These are phyloP conservation scores for Cunninghamia lanceolata DNA, from an alignment of 75 land plant genomes.

Conservation along the genomic window DNA sequence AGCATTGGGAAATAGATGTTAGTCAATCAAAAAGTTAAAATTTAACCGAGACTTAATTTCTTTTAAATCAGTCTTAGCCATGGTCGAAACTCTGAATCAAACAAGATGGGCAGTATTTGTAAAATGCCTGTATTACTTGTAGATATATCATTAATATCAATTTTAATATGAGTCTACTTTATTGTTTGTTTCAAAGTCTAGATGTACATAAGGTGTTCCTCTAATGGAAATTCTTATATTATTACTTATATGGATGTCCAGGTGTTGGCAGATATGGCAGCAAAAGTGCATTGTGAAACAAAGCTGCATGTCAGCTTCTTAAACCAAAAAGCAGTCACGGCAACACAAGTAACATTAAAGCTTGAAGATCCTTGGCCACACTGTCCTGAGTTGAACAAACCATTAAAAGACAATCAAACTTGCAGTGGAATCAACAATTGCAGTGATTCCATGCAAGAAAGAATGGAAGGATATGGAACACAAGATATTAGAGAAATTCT, in stretches of 20 bases:
- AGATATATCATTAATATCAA: not conserved
- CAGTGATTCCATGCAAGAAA: conserved; percentile 4
- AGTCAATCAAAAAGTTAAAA: not conserved
- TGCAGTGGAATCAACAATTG: not conserved
- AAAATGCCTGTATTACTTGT: not conserved
- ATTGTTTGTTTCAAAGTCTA: conserved; percentile 4
- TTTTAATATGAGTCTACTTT: not conserved
- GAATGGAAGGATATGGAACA: conserved; percentile 32
- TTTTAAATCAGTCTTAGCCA: not conserved
- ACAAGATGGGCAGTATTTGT: not conserved
- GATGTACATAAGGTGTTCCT: not conserved
- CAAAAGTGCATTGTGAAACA: conserved; percentile 13
- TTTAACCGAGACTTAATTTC: no score
- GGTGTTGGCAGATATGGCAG: conserved; percentile 6
- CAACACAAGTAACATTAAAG: not conserved
- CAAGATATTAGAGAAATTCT: conserved; percentile 31
- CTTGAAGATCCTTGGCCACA: conserved; percentile 3
- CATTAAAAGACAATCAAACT: conserved; percentile 1
- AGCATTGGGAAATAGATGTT: not conserved
- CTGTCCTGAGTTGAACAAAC: not conserved
- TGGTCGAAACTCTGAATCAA: not conserved
- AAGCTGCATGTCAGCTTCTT: not conserved
- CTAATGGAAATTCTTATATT: not conserved
- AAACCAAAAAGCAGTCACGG: conserved; percentile 6
- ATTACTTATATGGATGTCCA: conserved; percentile 5